Evolutionary conservation across 257 asterid species (phyloP).

Genomic region (Mitragyna speciosa): DNA sequence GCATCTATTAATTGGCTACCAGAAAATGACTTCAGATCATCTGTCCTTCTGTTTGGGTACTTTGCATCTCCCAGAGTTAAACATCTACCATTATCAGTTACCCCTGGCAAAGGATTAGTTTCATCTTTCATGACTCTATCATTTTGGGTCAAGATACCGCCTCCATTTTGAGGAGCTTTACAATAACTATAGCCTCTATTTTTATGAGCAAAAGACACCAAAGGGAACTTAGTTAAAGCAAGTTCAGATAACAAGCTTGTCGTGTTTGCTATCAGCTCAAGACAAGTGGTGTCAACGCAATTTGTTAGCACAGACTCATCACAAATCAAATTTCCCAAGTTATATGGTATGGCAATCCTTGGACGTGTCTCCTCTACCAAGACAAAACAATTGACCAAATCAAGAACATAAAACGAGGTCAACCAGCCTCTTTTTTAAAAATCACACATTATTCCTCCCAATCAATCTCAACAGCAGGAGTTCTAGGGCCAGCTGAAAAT

Average conservation of each 20-base stretch:
- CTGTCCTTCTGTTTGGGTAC: slow-evolving; percentile 22
- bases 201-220: slow-evolving; percentile 35
- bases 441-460: not conserved
- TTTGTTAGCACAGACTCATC: slow-evolving; percentile 51
- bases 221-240: slow-evolving; percentile 48
- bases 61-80: slow-evolving; percentile 25
- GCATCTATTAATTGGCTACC: slow-evolving; percentile 15
- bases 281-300: slow-evolving; percentile 43
- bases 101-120: slow-evolving; percentile 20
- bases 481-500: not conserved
- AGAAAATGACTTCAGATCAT: slow-evolving; percentile 18
- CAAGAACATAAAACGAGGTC: slow-evolving; percentile 13
- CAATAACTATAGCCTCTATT: slow-evolving; percentile 23
- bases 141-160: slow-evolving; percentile 28
- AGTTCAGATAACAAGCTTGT: slow-evolving; percentile 30
- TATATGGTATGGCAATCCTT: slow-evolving; percentile 41
- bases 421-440: not conserved
- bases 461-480: not conserved
- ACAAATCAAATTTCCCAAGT: slow-evolving; percentile 42
- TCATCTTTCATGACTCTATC: slow-evolving; percentile 31
- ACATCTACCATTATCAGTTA: slow-evolving; percentile 26
- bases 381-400: slow-evolving; percentile 18
- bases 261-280: slow-evolving; percentile 45
- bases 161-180: slow-evolving; percentile 37
- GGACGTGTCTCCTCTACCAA: slow-evolving; percentile 43